Percentiles rank a stretch among this genome's conserved stretches.
phyloP scores from a whole-genome alignment of 169 alveolate species.

The Sarcocystis neurona region DNA sequence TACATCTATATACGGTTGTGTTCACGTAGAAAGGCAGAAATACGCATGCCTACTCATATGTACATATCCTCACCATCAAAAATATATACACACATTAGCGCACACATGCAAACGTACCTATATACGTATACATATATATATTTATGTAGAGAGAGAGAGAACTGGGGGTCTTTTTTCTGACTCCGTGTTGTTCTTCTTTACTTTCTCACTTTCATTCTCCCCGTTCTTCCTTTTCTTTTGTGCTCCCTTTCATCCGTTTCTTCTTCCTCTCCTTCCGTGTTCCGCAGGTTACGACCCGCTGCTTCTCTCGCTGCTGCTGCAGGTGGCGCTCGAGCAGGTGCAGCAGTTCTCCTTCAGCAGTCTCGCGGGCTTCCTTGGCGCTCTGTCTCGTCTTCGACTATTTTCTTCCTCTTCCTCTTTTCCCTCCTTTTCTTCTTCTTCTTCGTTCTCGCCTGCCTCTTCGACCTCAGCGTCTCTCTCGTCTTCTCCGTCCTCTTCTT shows the following conservation, averaged over 20 bases:
- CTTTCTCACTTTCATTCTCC: background rate
- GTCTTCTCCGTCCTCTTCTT: background rate
- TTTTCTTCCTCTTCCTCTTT: background rate
- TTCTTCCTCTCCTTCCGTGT: background rate
- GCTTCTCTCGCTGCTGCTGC: background rate
- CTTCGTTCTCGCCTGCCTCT: background rate
- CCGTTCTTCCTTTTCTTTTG: background rate
- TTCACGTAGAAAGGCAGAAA: too few species aligned
- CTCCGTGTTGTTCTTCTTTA: background rate
- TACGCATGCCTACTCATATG: too few species aligned
- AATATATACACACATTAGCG: too few species aligned
- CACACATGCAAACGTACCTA: too few species aligned
- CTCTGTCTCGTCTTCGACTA: background rate
- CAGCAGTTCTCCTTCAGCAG: background rate
- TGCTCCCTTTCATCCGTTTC: background rate
- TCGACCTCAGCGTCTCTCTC: background rate
- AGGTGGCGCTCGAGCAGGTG: background rate
- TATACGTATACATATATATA: background rate
- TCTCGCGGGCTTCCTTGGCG: constrained; percentile 14
- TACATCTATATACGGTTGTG: too few species aligned
- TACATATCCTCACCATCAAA: too few species aligned
- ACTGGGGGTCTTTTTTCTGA: background rate
- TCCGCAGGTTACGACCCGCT: constrained; percentile 26
- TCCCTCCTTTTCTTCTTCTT: background rate
- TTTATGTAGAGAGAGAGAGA: background rate